Conservation (phyloP, 2,329 filamentous ascomycete genomes). For the Trichoderma koningiopsis region DNA sequence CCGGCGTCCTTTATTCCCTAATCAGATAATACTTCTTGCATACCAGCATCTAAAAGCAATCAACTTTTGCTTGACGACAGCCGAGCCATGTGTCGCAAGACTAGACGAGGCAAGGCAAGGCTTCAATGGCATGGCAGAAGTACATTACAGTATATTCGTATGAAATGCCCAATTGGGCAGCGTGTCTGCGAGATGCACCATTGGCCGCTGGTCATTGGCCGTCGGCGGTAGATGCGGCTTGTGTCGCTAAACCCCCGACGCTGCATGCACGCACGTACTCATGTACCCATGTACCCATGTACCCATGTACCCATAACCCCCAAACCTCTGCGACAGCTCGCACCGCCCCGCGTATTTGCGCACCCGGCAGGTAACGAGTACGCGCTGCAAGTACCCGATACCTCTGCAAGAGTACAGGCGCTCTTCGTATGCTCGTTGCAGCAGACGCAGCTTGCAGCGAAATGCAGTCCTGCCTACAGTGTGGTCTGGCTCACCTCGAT, state of each 20-base stretch:
- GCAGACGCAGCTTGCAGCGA: neutral
- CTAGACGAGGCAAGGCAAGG: neutral
- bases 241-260: neutral
- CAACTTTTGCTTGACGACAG: neutral
- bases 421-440: neutral
- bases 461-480: neutral
- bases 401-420: neutral
- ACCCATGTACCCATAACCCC: neutral
- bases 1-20: neutral
- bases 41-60: neutral
- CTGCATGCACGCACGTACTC: neutral
- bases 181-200: neutral
- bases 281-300: neutral
- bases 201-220: neutral
- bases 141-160: neutral
- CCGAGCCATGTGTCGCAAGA: neutral
- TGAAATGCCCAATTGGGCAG: slow-evolving; percentile 11
- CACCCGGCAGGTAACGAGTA: neutral
- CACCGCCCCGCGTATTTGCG: neutral
- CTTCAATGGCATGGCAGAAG: neutral
- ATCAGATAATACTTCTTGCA: neutral
- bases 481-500: slow-evolving; percentile 1
- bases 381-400: neutral
- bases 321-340: neutral
- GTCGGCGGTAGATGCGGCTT: slow-evolving; percentile 6